Conservation (phyloP, 2,329 filamentous ascomycete genomes). For the Blastomyces percursus region DNA sequence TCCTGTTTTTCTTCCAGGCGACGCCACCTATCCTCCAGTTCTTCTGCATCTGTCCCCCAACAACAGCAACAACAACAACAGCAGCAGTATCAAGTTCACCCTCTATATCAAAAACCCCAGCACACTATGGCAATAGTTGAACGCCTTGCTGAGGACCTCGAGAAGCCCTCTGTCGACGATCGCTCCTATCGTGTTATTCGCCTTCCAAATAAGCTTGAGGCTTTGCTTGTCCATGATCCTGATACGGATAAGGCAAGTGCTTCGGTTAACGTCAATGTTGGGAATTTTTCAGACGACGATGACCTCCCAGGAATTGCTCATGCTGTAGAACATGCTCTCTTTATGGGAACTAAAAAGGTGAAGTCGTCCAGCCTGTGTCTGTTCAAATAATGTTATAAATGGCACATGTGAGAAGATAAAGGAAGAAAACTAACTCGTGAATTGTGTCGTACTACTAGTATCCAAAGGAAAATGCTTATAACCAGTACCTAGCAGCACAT, state of each 20-base stretch:
- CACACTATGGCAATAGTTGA: slow-evolving; percentile 26
- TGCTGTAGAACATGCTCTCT: slow-evolving; percentile 88
- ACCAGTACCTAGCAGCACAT: slow-evolving; percentile 78
- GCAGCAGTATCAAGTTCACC: not conserved
- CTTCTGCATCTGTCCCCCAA: not conserved
- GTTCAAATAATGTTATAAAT: not conserved
- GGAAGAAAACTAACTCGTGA: not conserved
- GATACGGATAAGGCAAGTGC: slow-evolving; percentile 96
- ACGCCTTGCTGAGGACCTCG: slow-evolving; percentile 57
- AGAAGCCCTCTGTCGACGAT: slow-evolving; percentile 77
- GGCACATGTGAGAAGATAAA: not conserved
- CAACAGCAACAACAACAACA: not conserved
- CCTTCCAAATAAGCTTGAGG: slow-evolving; percentile 79
- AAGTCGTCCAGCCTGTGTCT: slow-evolving; percentile 10
- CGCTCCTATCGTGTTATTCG: slow-evolving; percentile 78
- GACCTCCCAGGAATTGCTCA: slow-evolving; percentile 94
- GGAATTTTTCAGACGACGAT: slow-evolving; percentile 83
- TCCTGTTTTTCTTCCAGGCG: not conserved
- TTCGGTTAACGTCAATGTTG: slow-evolving; percentile 88
- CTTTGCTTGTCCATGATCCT: slow-evolving; percentile 80
- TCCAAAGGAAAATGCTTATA: slow-evolving; percentile 90
- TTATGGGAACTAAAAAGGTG: slow-evolving; percentile 97
- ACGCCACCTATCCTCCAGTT: not conserved
- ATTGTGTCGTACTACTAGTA: slow-evolving; percentile 47
- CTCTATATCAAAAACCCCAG: not conserved